Base-by-base conservation (phyloP, 1,284 basidiomycete genomes). In the Austropuccinia psidii region DNA sequence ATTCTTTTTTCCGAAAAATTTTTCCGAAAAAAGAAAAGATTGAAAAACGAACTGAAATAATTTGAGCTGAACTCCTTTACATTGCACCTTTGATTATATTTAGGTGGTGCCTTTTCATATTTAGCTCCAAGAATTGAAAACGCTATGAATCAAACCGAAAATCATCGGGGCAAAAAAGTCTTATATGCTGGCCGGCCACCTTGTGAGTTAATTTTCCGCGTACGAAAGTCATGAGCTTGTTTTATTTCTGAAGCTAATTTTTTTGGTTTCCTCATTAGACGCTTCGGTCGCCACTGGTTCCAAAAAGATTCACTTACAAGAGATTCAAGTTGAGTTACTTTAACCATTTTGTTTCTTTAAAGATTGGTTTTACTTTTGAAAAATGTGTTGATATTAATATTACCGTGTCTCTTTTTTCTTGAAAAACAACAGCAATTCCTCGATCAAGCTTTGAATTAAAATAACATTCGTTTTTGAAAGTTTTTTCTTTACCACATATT, bases 91-190 rank as follows among this genome's bases (percentile, higher is more conserved):
- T 77, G 76, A 75, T 77, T 77, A 33, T 77, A 77, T 54, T 24
- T 17, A 89, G 91, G 39, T 94, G 91, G 92, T 89, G 88, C 47
- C 95, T 98, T 79, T 86, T 96, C 73, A 92, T 74, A 88, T 93
- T 78, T 86, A 88, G 80, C 93, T 90, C 52, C 81, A 54, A 52
- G 79, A 67, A 50, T 80, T 37, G 79, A 80, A 75, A 80, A 79
- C 37, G 79, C 79, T 3, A 77, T 80, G 77, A 87, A 89, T 78
- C 85, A 91, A 83, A 94, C 91, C 3, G 83, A 90, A 81, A 86
- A 96, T 83, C 96, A 99, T 84, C 88, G 89, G 83, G 88, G 88
- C 80, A 93, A 93, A 29, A 77, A 79, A 64, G 78, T 80, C 35
- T 76, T 78, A 33, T 75, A 80, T 13, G 79, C 80, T 9, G 75